Base-by-base conservation (phyloP, 2,329 filamentous ascomycete species). In the Aureobasidium leucospermi region DNA sequence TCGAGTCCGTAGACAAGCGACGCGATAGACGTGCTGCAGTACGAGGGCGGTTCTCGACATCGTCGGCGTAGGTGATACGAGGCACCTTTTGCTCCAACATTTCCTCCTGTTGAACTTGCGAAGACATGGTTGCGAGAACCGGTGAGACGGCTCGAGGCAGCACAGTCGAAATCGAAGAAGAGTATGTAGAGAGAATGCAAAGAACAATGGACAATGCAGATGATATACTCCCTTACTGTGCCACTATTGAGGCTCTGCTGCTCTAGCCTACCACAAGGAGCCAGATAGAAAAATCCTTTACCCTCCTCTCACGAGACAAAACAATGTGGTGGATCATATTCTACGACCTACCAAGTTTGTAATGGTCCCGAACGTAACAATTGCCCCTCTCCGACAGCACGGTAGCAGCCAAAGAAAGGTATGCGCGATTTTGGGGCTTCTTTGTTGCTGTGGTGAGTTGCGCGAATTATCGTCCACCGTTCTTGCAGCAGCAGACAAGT, bases 11-110 rank as follows among this genome's bases (percentile, higher is more conserved):
- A 63, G 66, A 63, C 60, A 60, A 64, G 66, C 63, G 65, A 66
- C 62, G 61, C 38, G 36, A 58, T 51, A 42, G 60, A 56, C 59
- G 64, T 15, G 66, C 65, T 6, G 8, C 13, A 45, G 66, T 63
- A 8, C 63, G 67, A 61, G 65, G 63, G 57, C 65, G 68, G 31
- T 65, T 64, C 34, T 72, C 69, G 58, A 73, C 69, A 60, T 75
- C 71, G 16, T 73, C 65, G 31, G 65, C 68, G 63, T 69, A 72
- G 19, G 63, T 67, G 52, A 70, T 58, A 62, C 68, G 55, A 58
- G 55, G 55, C 5, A 31, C 43, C 28, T 58, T 58, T 9, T 55
- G 51, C 39, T 58, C 55, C 2, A 34, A 16, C 34, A 45, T 9
- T 7, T 55, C 19, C 36, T 36, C 13, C 52, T 56, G 41, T 36